Evolutionary conservation across 192 early-diverging fungal species (phyloP).

Genomic region (Gamsiella multidivaricata): DNA sequence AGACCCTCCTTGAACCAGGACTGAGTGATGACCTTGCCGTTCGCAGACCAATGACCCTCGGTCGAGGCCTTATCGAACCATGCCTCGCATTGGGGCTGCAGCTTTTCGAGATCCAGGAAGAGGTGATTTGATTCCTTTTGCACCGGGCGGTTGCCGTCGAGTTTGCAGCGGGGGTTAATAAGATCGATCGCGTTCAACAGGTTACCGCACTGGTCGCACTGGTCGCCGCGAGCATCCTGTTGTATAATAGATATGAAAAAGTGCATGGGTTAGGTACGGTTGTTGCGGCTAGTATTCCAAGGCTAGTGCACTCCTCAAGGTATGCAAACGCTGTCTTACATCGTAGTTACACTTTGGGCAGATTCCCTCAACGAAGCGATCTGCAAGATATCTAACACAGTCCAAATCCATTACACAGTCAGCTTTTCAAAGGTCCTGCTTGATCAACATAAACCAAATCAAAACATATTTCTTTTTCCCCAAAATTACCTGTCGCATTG

Average conservation of each 20-base stretch:
- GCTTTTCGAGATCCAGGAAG: constrained; percentile 86
- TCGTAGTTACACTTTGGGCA: constrained; percentile 92
- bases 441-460: too few relatives aligned
- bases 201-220: constrained; percentile 95
- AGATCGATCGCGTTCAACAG: constrained; percentile 94
- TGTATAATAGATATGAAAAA: neutral
- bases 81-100: constrained; percentile 79
- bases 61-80: constrained; percentile 77
- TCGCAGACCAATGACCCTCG: constrained; percentile 89
- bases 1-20: constrained; percentile 96
- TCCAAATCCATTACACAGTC: too few relatives aligned
- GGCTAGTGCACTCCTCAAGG: too few relatives aligned
- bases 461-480: too few relatives aligned
- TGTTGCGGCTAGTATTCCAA: too few relatives aligned
- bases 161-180: constrained; percentile 93
- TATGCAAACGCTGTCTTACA: constrained; percentile 40
- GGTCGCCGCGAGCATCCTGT: constrained; percentile 96
- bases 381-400: constrained; percentile 85
- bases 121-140: constrained; percentile 87
- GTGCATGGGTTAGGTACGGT: neutral
- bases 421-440: too few relatives aligned
- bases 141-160: constrained; percentile 85
- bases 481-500: constrained; percentile 72
- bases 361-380: constrained; percentile 96
- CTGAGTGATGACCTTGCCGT: constrained; percentile 88